Percentiles rank a stretch among this genome's conserved stretches.
Evolutionary conservation across 1,284 basidiomycete genomes (phyloP).

Genomic region (Vanrija sp.): DNA sequence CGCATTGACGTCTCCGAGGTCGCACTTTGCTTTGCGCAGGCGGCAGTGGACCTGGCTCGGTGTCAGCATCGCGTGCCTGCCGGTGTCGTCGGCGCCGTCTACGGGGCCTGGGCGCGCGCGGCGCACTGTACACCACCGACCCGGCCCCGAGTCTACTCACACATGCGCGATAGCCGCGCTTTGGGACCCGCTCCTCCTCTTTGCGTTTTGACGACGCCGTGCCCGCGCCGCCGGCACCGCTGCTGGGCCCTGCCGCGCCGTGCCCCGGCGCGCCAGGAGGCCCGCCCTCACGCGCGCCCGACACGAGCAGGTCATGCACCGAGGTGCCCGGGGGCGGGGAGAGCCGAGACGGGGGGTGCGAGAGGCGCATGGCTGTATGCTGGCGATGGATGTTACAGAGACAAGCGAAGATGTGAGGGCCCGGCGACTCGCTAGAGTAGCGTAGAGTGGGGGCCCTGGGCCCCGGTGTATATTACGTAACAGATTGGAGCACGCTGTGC

Average conservation of each 20-base stretch:
- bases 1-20: constrained; percentile 51
- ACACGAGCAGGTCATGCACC: constrained; percentile 13
- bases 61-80: background rate
- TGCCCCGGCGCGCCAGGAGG: background rate
- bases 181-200: constrained; percentile 30
- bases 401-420: background rate
- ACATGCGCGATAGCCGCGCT: constrained; percentile 44
- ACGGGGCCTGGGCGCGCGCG: too few relatives aligned
- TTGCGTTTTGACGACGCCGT: constrained; percentile 6
- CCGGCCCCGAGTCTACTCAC: constrained; percentile 17
- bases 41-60: constrained; percentile 43
- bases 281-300: background rate
- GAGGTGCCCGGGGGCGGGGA: constrained; percentile 29
- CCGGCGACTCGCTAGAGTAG: background rate
- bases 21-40: constrained; percentile 50
- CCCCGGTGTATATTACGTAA: too few relatives aligned
- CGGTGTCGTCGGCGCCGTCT: background rate
- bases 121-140: too few relatives aligned
- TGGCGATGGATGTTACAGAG: background rate
- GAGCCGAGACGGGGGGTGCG: constrained; percentile 30
- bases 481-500: too few relatives aligned
- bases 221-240: background rate
- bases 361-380: constrained; percentile 11
- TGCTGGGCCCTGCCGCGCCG: background rate
- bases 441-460: too few relatives aligned